Evolutionary conservation across 371 early-diverging fungal species (phyloP).

Genomic region (Rhizopus arrhizus): DNA sequence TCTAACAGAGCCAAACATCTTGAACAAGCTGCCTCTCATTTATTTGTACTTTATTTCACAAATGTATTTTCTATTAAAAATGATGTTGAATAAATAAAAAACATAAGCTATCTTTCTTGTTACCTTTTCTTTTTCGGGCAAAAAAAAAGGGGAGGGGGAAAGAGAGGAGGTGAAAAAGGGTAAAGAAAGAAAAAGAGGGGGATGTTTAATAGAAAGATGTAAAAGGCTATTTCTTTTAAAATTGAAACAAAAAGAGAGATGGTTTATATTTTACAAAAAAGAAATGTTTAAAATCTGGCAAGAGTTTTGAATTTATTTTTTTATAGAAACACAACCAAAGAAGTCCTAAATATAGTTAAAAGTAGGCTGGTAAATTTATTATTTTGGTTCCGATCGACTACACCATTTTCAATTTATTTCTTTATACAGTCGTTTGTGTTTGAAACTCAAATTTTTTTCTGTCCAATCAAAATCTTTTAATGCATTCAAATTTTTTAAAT

Average conservation of each 20-base stretch:
- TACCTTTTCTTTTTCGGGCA: too few species aligned
- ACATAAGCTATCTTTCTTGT: background rate
- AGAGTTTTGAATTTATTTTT: background rate
- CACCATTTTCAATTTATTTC: too few species aligned
- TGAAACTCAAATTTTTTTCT: too few species aligned
- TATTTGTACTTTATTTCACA: background rate
- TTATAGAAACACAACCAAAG: constrained; percentile 2
- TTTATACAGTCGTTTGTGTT: too few species aligned
- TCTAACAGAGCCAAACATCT: constrained; percentile 50
- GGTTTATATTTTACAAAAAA: background rate
- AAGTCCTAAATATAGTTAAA: constrained; percentile 1
- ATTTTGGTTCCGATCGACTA: constrained; percentile 2
- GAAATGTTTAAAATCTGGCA: background rate
- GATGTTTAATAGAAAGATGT: too few species aligned
- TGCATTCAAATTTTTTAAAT: too few species aligned
- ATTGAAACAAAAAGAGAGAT: background rate
- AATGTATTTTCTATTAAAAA: too few species aligned
- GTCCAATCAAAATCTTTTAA: too few species aligned
- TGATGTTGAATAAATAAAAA: background rate
- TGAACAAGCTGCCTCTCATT: constrained; percentile 40
- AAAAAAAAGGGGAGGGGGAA: constrained; percentile 1
- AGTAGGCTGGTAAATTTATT: constrained; percentile 2
- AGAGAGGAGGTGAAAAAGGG: background rate
- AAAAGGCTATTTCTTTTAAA: background rate
- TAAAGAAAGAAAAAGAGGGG: too few species aligned